A percentile compares a stretch with the other conserved stretches of the same genome.
phyloP scores from a whole-genome alignment of 2,329 filamentous ascomycete species.

The Trichoderma atrobrunneum region DNA sequence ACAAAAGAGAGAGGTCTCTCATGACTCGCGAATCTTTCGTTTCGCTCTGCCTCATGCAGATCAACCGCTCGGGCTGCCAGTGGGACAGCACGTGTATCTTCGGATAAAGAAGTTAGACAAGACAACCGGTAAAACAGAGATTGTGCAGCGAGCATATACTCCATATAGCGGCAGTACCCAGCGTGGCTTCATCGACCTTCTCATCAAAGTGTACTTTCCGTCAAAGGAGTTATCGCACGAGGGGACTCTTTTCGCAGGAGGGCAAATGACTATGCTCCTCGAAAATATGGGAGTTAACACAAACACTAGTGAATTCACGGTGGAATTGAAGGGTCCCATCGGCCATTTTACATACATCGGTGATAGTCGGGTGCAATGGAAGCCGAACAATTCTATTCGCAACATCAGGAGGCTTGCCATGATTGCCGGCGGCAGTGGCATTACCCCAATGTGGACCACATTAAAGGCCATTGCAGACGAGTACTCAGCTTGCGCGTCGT shows the following conservation, averaged over 20 bases:
- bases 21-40: conserved; percentile 3
- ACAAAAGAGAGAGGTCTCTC: neutral
- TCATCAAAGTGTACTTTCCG: neutral
- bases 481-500: conserved; percentile 18
- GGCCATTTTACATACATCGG: neutral
- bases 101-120: conserved; percentile 37
- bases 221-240: neutral
- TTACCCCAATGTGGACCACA: conserved; percentile 86
- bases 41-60: neutral
- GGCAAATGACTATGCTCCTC: neutral
- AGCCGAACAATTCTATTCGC: neutral
- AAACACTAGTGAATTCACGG: neutral
- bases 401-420: neutral
- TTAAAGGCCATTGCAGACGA: conserved; percentile 52
- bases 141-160: neutral
- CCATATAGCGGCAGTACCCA: neutral
- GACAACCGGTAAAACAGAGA: conserved; percentile 34
- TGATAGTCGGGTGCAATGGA: neutral
- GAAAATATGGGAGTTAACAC: neutral
- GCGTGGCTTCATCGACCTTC: neutral
- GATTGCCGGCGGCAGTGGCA: conserved; percentile 46
- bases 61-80: neutral
- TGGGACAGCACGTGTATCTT: neutral
- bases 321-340: neutral
- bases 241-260: neutral